Conservation (phyloP, 169 alveolate species). For the Sarcocystis neurona region DNA sequence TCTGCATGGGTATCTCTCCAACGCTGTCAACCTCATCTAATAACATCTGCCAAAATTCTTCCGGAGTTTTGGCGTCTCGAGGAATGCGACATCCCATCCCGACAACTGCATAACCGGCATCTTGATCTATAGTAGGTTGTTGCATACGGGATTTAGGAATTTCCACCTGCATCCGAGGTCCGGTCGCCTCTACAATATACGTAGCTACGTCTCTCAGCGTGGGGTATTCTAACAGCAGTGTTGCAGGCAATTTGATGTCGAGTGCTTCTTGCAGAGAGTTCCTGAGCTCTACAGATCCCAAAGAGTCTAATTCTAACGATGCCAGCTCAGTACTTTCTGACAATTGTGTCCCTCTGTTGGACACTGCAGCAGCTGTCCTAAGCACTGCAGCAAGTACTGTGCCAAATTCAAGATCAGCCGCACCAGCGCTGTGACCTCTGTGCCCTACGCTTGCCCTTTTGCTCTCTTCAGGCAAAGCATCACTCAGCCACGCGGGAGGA, state of each 20-base stretch:
- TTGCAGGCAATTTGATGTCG: conserved; percentile 67
- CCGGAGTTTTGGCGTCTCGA: conserved; percentile 37
- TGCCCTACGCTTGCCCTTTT: too few relatives aligned
- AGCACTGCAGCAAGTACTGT: too few relatives aligned
- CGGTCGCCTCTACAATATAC: conserved; percentile 22
- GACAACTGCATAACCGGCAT: conserved; percentile 50
- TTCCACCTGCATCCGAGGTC: background rate
- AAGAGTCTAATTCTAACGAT: conserved; percentile 71
- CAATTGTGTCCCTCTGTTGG: too few relatives aligned
- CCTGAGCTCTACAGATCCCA: conserved; percentile 75
- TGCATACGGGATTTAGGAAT: background rate
- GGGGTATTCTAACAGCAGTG: conserved; percentile 71
- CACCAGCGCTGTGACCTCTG: background rate
- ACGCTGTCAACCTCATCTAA: conserved; percentile 53
- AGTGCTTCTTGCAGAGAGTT: conserved; percentile 64
- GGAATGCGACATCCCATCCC: conserved; percentile 63
- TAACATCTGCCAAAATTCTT: conserved; percentile 54
- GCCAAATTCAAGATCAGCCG: conserved; percentile 31
- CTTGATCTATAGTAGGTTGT: background rate
- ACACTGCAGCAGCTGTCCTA: too few relatives aligned
- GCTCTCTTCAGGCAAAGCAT: background rate
- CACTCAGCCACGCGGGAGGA: conserved; percentile 43
- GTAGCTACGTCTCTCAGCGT: conserved; percentile 53
- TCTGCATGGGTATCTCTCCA: conserved; percentile 50
- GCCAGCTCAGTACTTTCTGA: background rate